A percentile compares a stretch with the other conserved stretches of the same genome.
phyloP scores from a whole-genome alignment of 106 monocot species.

The Acanthochlamys bracteata region DNA sequence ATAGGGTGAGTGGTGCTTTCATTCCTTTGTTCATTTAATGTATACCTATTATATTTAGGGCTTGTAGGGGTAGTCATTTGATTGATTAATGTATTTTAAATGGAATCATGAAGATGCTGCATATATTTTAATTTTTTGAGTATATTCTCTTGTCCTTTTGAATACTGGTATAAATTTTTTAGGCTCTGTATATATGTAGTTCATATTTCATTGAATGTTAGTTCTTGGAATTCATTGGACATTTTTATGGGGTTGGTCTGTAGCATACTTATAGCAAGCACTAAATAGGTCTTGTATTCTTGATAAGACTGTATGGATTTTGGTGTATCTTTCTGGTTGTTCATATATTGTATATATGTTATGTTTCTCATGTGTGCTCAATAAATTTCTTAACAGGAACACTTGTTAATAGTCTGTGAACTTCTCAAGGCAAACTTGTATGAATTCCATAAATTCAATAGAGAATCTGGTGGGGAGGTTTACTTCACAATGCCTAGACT shows the following conservation, averaged over 20 bases:
- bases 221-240: no score
- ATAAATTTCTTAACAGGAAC: constrained; percentile 43
- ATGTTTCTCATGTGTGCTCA: not conserved
- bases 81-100: no score
- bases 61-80: no score
- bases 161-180: no score
- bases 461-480: constrained; percentile 99
- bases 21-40: not conserved
- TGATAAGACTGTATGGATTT: not conserved
- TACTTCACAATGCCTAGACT: constrained; percentile 99
- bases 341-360: not conserved
- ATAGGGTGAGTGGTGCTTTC: constrained; percentile 50
- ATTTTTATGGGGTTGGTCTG: no score
- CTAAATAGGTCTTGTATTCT: not conserved
- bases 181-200: no score
- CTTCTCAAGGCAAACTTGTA: constrained; percentile 98
- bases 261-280: no score
- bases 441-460: constrained; percentile 98
- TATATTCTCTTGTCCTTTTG: no score
- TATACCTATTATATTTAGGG: not conserved
- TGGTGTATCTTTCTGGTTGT: not conserved
- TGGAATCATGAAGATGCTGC: no score
- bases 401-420: constrained; percentile 97
- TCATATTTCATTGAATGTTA: no score
- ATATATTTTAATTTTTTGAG: no score